A percentile compares a stretch with the other conserved stretches of the same genome.
phyloP scores from a whole-genome alignment of 2,329 filamentous ascomycete genomes.

The Aureobasidium sp. region DNA sequence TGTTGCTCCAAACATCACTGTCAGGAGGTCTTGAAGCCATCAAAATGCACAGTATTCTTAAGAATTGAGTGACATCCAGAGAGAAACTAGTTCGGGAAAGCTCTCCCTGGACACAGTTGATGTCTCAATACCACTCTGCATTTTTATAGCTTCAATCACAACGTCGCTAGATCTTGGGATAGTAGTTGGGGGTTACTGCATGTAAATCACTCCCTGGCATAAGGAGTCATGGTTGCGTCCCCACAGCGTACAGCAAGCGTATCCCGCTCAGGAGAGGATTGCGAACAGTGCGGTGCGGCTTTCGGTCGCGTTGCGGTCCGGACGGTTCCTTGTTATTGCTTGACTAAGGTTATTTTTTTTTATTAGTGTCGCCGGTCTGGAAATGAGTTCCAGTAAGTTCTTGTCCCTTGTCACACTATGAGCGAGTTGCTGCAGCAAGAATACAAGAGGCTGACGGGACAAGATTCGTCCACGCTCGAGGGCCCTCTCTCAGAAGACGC shows the following conservation, averaged over 20 bases:
- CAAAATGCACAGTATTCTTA: neutral
- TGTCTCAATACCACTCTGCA: neutral
- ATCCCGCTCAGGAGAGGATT: conserved; percentile 2
- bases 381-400: conserved; percentile 8
- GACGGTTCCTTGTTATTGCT: neutral
- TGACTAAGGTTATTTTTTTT: conserved; percentile 8
- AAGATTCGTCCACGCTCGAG: conserved; percentile 16
- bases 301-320: conserved; percentile 7
- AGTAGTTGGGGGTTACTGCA: neutral
- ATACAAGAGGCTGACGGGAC: conserved; percentile 10
- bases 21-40: neutral
- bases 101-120: neutral
- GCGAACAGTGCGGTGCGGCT: conserved; percentile 3
- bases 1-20: neutral
- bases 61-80: neutral
- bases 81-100: neutral
- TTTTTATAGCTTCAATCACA: no score
- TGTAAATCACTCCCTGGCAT: neutral
- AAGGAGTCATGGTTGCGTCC: neutral
- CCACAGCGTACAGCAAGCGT: conserved; percentile 2
- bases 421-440: conserved; percentile 2
- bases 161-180: neutral
- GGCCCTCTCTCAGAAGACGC: conserved; percentile 70
- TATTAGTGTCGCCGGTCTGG: neutral
- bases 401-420: neutral